Evolutionary conservation across 2,329 filamentous ascomycete genomes (phyloP), one percentile per base, ranked within the genome.

Genomic region (Diaporthe citrichinensis): DNA sequence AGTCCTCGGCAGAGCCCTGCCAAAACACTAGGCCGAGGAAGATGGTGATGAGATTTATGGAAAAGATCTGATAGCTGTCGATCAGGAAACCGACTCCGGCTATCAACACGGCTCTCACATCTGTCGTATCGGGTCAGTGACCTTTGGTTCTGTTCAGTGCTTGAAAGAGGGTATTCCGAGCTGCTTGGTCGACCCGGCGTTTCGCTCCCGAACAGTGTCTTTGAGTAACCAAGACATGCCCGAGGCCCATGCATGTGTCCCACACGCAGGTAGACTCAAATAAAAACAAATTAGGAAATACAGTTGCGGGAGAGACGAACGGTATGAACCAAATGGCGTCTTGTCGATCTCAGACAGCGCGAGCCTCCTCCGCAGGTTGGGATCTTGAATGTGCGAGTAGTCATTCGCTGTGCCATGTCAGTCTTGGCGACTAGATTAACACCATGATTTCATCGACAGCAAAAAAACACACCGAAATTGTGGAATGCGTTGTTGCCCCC

Each of bases 61-160:
- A 93, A 83, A 97, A 97, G 79, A 95, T 94, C 79, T 91, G 92
- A 85, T 96, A 96, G 17, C 93, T 93, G 83, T 96, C 94, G 62
- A 94, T 93, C 82, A 96, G 95, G 87, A 97, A 96, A 71, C 94
- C 94, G 75, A 95, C 92, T 67, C 94, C 94, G 36, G 94, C 94
- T 3, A 96, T 94, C 9, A 94, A 84, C 4, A 95, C 89, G 73
- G 94, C 92, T 62, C 94, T 91, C 36, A 95, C 87, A 84, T 96
- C 65, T 69, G 46, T 28, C n/a, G 34, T 31, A 23, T 25, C 85
- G 8, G 55, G 49, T 69, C 2, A 69, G 34, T 31, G 9, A 55
- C 15, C 25, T 15, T 25, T n/a, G 31, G 10, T 59, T 39, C 5
- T n/a, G 20, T 59, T n/a, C 34, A 15, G 34, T 39, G 57, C 9